These are phyloP conservation scores for Prunus mongolica DNA, from an alignment of 306 rosid genomes.

Conservation along the genomic window DNA sequence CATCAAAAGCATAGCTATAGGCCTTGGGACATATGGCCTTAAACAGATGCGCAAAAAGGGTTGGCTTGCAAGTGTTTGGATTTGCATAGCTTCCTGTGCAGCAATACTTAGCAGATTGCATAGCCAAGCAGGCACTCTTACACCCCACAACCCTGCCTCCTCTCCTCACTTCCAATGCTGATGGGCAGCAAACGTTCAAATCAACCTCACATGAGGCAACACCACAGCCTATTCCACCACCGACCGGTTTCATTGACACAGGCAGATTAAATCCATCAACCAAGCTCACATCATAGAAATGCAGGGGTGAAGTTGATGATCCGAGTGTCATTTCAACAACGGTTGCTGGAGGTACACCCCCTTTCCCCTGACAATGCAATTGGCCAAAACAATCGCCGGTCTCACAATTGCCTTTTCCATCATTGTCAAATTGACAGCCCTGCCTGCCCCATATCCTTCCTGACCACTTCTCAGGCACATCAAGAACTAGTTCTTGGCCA, in stretches of 20 bases:
- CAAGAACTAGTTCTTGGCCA: conserved; percentile 67
- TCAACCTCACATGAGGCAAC: conserved; percentile 88
- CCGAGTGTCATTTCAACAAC: conserved; percentile 96
- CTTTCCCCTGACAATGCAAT: conserved; percentile 55
- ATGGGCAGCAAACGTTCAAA: conserved; percentile 85
- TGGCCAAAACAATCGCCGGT: conserved; percentile 74
- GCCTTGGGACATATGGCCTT: conserved; percentile 99
- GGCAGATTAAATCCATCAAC: conserved; percentile 96
- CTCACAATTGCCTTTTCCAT: conserved; percentile 64
- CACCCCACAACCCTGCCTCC: conserved; percentile 81
- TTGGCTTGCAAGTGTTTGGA: conserved; percentile 83
- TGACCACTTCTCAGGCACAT: conserved; percentile 75
- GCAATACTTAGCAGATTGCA: conserved; percentile 91
- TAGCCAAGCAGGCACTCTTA: conserved; percentile 95
- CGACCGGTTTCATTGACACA: conserved; percentile 86
- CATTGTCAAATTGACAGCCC: conserved; percentile 61
- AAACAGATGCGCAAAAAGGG: conserved; percentile 75
- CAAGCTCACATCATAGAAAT: conserved; percentile 87
- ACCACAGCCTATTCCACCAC: conserved; percentile 91
- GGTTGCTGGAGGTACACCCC: conserved; percentile 85
- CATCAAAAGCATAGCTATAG: conserved; percentile 93
- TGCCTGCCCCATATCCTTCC: conserved; percentile 98
- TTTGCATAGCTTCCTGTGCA: conserved; percentile 81
- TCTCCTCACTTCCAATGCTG: conserved; percentile 75
- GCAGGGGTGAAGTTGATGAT: conserved; percentile 74